Conservation (phyloP, 768 basidiomycete species). For the Phaeotremella skinneri region DNA sequence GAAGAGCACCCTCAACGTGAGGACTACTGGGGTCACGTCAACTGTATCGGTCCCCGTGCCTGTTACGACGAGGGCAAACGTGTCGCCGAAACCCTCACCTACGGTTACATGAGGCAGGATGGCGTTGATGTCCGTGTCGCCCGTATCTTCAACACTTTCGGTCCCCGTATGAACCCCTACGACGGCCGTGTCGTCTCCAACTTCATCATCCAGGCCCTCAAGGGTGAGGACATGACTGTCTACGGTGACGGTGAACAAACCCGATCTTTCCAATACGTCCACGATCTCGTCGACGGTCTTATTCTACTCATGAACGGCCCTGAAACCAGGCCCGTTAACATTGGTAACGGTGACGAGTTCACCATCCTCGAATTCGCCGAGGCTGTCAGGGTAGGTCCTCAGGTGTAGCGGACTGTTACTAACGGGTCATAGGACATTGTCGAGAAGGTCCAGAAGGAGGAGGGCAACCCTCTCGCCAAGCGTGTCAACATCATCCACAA, state of each 20-base stretch:
- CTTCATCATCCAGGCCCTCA: constrained; percentile 96
- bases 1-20: constrained; percentile 96
- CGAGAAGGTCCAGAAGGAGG: constrained; percentile 80
- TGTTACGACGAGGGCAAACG: constrained; percentile 99
- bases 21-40: constrained; percentile 98
- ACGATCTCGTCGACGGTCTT: constrained; percentile 88
- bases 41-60: constrained; percentile 96
- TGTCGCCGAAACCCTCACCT: constrained; percentile 95
- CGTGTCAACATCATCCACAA: constrained; percentile 52
- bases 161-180: constrained; percentile 72
- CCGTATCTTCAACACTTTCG: constrained; percentile 80
- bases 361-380: constrained; percentile 92
- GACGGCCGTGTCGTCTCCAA: constrained; percentile 99
- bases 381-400: constrained; percentile 63
- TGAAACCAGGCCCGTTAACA: constrained; percentile 91
- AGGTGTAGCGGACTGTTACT: constrained; percentile 7
- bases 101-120: constrained; percentile 92
- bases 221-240: constrained; percentile 94
- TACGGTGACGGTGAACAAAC: constrained; percentile 92
- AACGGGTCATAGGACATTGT: constrained; percentile 63
- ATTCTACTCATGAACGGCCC: constrained; percentile 76
- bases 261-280: constrained; percentile 88
- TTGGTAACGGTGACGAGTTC: constrained; percentile 93
- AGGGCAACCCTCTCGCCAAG: constrained; percentile 49
- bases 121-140: constrained; percentile 94